Conservation (phyloP, 305 asterid genomes). For the Fraxinus latifolia region DNA sequence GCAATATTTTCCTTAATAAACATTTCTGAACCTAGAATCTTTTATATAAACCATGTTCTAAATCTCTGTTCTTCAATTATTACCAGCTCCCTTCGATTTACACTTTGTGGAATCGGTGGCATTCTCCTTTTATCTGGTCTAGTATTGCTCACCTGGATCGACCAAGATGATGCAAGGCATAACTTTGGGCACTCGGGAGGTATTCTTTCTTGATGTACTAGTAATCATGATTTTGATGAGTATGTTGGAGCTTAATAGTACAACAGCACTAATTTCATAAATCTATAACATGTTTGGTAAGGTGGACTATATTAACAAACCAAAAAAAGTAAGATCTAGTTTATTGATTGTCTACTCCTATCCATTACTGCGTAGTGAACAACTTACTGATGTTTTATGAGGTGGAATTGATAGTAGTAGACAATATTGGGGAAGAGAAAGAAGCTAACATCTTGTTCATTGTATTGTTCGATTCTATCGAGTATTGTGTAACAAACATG, state of each 20-base stretch:
- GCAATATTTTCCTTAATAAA: neutral
- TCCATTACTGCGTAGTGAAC: neutral
- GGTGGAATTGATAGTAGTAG: neutral
- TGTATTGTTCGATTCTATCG: neutral
- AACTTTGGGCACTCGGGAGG: slow-evolving; percentile 89
- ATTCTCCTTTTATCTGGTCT: slow-evolving; percentile 59
- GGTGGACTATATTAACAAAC: neutral
- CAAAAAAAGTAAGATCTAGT: neutral
- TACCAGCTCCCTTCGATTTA: slow-evolving; percentile 56
- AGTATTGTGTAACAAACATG: neutral
- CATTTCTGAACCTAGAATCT: neutral
- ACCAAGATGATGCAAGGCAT: slow-evolving; percentile 92
- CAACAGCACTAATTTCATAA: neutral
- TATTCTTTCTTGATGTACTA: slow-evolving; percentile 23
- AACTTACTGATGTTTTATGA: neutral
- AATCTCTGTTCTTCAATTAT: slow-evolving; percentile 14
- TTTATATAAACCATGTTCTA: neutral
- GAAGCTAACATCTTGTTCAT: neutral
- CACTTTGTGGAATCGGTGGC: slow-evolving; percentile 71
- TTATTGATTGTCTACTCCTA: neutral
- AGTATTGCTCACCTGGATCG: slow-evolving; percentile 56
- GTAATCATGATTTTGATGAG: neutral
- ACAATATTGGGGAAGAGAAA: neutral
- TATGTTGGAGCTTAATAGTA: neutral
- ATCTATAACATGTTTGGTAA: neutral